phyloP scores from a whole-genome alignment of 2,329 filamentous ascomycete species.

The Aspergillus aculeatus region DNA sequence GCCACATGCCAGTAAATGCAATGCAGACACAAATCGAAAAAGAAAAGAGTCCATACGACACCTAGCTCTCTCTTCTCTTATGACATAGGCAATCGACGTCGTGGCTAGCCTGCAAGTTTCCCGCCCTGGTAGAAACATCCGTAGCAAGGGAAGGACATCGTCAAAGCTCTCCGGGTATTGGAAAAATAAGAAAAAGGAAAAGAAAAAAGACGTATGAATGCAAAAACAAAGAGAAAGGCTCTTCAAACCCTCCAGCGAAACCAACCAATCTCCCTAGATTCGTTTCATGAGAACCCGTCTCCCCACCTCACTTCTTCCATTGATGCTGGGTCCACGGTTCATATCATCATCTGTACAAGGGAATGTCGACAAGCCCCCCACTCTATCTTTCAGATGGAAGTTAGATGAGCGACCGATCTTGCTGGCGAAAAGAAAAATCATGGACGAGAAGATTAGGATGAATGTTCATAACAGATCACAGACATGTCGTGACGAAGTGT shows the following conservation, averaged over 20 bases:
- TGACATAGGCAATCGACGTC: slow-evolving; percentile 18
- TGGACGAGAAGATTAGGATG: slow-evolving; percentile 25
- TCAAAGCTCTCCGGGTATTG: slow-evolving; percentile 29
- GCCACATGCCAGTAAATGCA: slow-evolving; percentile 18
- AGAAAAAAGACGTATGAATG: slow-evolving; percentile 9
- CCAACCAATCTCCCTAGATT: slow-evolving; percentile 20
- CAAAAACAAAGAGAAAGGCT: slow-evolving; percentile 4
- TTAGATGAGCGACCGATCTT: slow-evolving; percentile 17
- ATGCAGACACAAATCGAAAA: slow-evolving; percentile 19
- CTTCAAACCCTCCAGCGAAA: slow-evolving; percentile 11
- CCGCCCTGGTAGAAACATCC: slow-evolving; percentile 5
- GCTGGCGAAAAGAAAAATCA: slow-evolving; percentile 16
- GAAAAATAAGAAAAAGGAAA: slow-evolving; percentile 17
- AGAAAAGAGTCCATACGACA: slow-evolving; percentile 8
- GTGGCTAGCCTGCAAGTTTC: slow-evolving; percentile 21
- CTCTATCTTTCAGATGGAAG: slow-evolving; percentile 14
- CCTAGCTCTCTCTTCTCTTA: slow-evolving; percentile 5
- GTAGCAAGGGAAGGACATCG: slow-evolving; percentile 13
- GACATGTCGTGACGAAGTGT: slow-evolving; percentile 16
- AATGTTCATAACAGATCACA: slow-evolving; percentile 22
- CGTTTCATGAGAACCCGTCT: slow-evolving; percentile 7
- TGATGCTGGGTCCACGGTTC: slow-evolving; percentile 4
- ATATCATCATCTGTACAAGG: slow-evolving; percentile 23
- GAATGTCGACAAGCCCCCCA: slow-evolving; percentile 15
- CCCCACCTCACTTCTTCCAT: slow-evolving; percentile 10